Evolutionary conservation across 2,329 filamentous ascomycete genomes (phyloP), one percentile per base, ranked within the genome.

Genomic region (Rutstroemia sp.): DNA sequence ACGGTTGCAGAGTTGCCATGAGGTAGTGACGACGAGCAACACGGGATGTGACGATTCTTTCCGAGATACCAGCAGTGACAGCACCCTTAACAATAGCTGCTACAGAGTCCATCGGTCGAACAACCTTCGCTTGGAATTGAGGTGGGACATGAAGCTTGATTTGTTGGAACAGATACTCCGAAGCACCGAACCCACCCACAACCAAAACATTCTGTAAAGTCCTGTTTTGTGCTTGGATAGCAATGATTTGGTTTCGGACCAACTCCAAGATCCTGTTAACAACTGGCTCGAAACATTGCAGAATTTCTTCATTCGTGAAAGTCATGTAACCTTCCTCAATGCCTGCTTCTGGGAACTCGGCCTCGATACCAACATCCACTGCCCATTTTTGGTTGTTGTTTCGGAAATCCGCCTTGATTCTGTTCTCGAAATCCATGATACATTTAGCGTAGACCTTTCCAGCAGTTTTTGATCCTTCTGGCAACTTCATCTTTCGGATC

Each of bases 311-410:
- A 71, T 99, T 97, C 60, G 92, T 97, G 71, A 99, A 99, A 2
- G 92, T 97, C 94, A 99, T 99, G 77, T 96, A 97, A 51, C 94
- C 92, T 73, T 99, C 94, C 75, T 97, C 94, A 65, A 99, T 97
- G 65, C 91, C 92, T 34, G 94, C 94, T 70, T 97, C 94, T 40
- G 92, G 92, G 76, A 95, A 97, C 70, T 97, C 94, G 45, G 92
- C 91, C 77, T 99, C 94, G 67, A 99, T 97, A 69, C 94, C 94
- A 50, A 99, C 94, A 70, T 99, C 94, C 19, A 97, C 92, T 46
- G 94, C 94, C 94, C 94, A 97, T 73, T 97, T 97, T 73, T 97
- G 92, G 50, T 92, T 92, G 72, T 96, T 97, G 77, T 97, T 97
- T 63, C 94, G 85, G 86, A 99, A 99, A 73, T 97, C 94, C 50